These are phyloP conservation scores for Penicillium palitans DNA, from an alignment of 2,329 filamentous ascomycete genomes.

Conservation along the genomic window DNA sequence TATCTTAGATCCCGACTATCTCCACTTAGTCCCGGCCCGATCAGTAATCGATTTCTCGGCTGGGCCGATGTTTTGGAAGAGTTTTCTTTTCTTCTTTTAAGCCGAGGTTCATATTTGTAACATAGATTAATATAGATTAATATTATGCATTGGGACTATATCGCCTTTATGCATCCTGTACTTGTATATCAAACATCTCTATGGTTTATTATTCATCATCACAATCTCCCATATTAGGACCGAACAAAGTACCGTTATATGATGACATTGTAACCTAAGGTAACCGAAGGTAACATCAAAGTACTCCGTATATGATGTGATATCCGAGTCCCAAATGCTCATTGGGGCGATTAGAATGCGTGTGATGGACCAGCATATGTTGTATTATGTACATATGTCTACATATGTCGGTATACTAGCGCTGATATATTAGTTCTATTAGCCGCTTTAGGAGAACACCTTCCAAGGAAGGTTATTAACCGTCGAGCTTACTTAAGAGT, in stretches of 20 bases:
- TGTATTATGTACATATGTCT: no score
- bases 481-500: no score
- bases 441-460: no score
- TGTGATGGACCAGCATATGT: not conserved
- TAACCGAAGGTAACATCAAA: no score
- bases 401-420: no score
- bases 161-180: not conserved
- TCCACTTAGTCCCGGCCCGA: conserved; percentile 10
- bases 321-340: not conserved
- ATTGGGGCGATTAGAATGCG: not conserved
- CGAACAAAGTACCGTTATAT: no score
- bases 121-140: not conserved
- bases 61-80: not conserved
- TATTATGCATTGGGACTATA: not conserved
- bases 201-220: no score
- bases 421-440: no score
- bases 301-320: not conserved
- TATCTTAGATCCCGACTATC: not conserved
- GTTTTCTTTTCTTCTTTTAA: not conserved
- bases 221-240: no score
- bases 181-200: no score
- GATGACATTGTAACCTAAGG: no score
- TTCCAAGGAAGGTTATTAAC: no score
- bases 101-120: conserved; percentile 2
- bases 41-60: conserved; percentile 8